Base-by-base conservation (phyloP, 805 yeast species). In the Sungouiella blattae region DNA sequence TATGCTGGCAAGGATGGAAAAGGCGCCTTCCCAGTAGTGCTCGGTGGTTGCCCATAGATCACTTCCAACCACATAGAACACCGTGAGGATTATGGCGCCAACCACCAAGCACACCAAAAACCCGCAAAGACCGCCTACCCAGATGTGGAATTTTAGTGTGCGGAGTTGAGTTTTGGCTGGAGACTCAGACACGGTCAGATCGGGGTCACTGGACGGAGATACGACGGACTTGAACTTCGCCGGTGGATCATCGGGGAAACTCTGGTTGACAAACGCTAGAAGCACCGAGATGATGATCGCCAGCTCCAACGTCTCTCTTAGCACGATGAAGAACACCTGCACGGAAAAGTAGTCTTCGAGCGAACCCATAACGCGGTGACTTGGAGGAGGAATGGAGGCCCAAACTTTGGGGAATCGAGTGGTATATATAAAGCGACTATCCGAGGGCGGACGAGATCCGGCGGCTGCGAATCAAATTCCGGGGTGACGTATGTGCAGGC, bases 21-120 rank as follows among this genome's bases (percentile, higher is more conserved):
- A 69, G 2, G 57, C 49, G 1, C 71, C 73, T 45, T 69, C 75
- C 75, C 75, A 70, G 41, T 67, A 68, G 42, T 68, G 74, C 41
- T 70, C 75, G 4, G 74, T 57, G 6, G 60, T 43, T 1, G 73
- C 43, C 75, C 75, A 70, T 13, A 69, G 46, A 45, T 70, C 75
- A 25, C 46, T 62, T 2, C 71, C 73, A 5, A 69, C 40, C n/a
- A 53, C 43, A 40, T 68, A 68, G 38, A 69, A 69, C 11, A 67
- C 55, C 9, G 55, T 39, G 24, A 70, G 53, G 22, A 69, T 65
- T 4, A 58, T 47, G 6, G 64, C 53, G 0, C 75, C 75, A 21
- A 70, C 53, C 4, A 68, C 22, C 11, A 69, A 46, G 41, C 75
- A 70, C 26, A 54, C 52, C 1, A 57, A 43, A 25, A 69, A 46